phyloP scores from a whole-genome alignment of 2,329 filamentous ascomycete species.

The Penicillium sp. region DNA sequence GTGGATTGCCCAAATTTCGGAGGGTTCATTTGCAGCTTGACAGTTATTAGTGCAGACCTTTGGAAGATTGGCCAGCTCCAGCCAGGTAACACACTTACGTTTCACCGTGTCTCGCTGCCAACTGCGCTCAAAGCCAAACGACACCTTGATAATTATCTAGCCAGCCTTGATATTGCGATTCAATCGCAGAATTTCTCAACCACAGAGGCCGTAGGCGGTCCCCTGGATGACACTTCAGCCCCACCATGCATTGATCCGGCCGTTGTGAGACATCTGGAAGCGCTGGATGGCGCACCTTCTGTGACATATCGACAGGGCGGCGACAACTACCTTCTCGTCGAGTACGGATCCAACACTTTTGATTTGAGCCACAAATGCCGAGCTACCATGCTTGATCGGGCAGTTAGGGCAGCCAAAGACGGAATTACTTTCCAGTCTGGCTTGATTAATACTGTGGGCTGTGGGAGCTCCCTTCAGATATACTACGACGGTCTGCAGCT shows the following conservation, averaged over 20 bases:
- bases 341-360: constrained; percentile 58
- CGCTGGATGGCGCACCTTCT: too few species aligned
- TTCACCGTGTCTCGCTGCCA: constrained; percentile 52
- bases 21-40: constrained; percentile 58
- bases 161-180: too few species aligned
- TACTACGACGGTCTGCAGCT: constrained; percentile 48
- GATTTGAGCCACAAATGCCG: constrained; percentile 59
- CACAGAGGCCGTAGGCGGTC: too few species aligned
- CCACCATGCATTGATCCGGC: too few species aligned
- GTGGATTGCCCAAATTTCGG: constrained; percentile 61
- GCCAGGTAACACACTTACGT: constrained; percentile 56
- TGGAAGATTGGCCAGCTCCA: constrained; percentile 64
- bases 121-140: constrained; percentile 48
- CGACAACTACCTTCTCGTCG: constrained; percentile 56
- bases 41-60: constrained; percentile 57
- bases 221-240: too few species aligned
- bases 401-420: constrained; percentile 28
- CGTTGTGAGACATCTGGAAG: too few species aligned
- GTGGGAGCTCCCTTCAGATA: constrained; percentile 36
- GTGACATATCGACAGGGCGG: constrained; percentile 35
- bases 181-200: too few species aligned
- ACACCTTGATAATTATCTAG: too few species aligned
- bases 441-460: too few species aligned
- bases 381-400: constrained; percentile 54
- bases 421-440: too few species aligned